Percentiles rank a stretch among this genome's conserved stretches.
These are phyloP conservation scores for Daedaleopsis nitida DNA, from an alignment of 768 basidiomycete genomes.

Conservation along the genomic window DNA sequence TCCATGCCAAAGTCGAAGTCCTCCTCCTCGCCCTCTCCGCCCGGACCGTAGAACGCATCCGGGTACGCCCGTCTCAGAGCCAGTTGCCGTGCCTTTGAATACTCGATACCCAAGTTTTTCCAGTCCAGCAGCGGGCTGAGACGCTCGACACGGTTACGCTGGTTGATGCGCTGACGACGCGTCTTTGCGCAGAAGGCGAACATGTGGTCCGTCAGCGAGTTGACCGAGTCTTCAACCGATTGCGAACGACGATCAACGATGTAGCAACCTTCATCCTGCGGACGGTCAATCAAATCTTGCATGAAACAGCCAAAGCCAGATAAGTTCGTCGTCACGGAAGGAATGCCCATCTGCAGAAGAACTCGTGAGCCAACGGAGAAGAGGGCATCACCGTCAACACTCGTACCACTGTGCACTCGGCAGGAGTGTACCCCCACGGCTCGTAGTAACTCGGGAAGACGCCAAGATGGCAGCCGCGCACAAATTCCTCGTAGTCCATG, in stretches of 20 bases:
- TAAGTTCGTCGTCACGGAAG: slow-evolving; percentile 94
- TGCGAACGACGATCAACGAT: slow-evolving; percentile 92
- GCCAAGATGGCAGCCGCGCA: slow-evolving; percentile 95
- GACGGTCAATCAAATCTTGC: slow-evolving; percentile 95
- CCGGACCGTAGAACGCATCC: slow-evolving; percentile 77
- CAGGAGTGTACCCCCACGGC: slow-evolving; percentile 96
- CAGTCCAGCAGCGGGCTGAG: slow-evolving; percentile 93
- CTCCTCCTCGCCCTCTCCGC: slow-evolving; percentile 53
- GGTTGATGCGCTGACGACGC: slow-evolving; percentile 96
- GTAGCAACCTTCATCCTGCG: slow-evolving; percentile 94
- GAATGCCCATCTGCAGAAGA: slow-evolving; percentile 87
- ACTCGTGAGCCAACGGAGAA: neutral
- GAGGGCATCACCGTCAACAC: too few relatives aligned
- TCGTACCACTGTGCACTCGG: slow-evolving; percentile 95
- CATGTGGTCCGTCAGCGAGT: slow-evolving; percentile 76
- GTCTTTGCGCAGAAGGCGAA: slow-evolving; percentile 78
- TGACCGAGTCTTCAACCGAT: slow-evolving; percentile 90
- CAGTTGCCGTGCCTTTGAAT: slow-evolving; percentile 91
- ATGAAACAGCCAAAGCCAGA: slow-evolving; percentile 99
- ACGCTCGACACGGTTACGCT: slow-evolving; percentile 96
- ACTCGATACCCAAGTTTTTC: slow-evolving; percentile 98
- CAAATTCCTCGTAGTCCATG: slow-evolving; percentile 98
- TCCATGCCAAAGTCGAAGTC: slow-evolving; percentile 69
- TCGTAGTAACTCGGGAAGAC: slow-evolving; percentile 99
- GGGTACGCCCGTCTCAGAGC: slow-evolving; percentile 94